These are phyloP conservation scores for Aspergillus bridgeri DNA, from an alignment of 495 filamentous ascomycete genomes.

Conservation along the genomic window DNA sequence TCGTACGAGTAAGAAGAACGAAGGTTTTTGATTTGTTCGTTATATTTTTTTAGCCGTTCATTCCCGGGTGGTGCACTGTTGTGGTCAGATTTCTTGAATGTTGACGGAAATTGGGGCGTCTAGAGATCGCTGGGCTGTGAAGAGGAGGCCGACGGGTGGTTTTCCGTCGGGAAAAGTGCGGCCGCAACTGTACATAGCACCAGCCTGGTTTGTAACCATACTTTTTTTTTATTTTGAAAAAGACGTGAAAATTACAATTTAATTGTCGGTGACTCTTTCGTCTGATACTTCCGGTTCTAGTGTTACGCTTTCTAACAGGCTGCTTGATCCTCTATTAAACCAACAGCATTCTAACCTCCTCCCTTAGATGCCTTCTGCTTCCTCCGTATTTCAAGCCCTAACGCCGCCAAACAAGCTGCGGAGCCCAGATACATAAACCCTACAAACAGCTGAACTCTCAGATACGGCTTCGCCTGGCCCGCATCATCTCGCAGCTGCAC, in stretches of 20 bases:
- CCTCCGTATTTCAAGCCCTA: neutral
- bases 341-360: too few species aligned
- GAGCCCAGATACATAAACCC: constrained; percentile 57
- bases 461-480: constrained; percentile 38
- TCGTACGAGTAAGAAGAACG: constrained; percentile 33
- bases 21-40: constrained; percentile 23
- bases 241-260: constrained; percentile 17
- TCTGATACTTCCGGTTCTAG: too few species aligned
- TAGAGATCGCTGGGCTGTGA: constrained; percentile 15
- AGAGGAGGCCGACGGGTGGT: constrained; percentile 1
- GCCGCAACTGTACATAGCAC: constrained; percentile 27
- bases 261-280: neutral
- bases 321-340: too few species aligned
- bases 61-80: constrained; percentile 25
- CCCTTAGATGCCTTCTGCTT: neutral
- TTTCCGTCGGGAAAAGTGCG: constrained; percentile 10
- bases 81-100: constrained; percentile 16
- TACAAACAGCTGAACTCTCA: constrained; percentile 60
- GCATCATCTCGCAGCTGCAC: constrained; percentile 52
- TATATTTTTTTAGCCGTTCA: constrained; percentile 26
- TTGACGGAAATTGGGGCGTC: constrained; percentile 1
- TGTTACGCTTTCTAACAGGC: too few species aligned
- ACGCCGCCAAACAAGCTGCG: constrained; percentile 36
- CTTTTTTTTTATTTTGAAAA: constrained; percentile 11
- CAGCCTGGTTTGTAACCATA: constrained; percentile 30